Evolutionary conservation across 2,329 filamentous ascomycete species (phyloP), one percentile per base, ranked within the genome.

Genomic region (Rachicladosporium sp.): DNA sequence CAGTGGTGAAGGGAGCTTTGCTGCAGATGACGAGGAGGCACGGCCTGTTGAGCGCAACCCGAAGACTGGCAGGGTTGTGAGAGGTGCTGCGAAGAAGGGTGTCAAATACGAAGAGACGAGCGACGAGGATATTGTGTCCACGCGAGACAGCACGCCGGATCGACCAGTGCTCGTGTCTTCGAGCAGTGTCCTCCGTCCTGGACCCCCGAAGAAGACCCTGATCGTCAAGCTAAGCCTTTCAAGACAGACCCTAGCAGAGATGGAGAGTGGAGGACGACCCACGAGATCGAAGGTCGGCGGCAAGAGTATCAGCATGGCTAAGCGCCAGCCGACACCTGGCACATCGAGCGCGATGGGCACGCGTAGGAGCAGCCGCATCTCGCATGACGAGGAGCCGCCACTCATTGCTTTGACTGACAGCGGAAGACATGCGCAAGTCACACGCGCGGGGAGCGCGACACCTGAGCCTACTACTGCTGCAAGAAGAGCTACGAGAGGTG

Each of bases 391-490:
- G 3, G 67, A 71, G 19, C 68, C 71, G 29, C 67, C 72, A 29
- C 66, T 78, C 10, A 60, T 76, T 34, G 72, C 70, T 10, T 59
- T 79, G 33, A 72, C 74, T 3, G 70, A 73, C 46, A 77, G 74
- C 6, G 75, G 75, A 11, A 69, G 64, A 43, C 73, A 78, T 53
- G 65, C 68, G 42, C 58, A 72, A 39, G 63, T 73, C 4, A 61
- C 76, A 7, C 65, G 73, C 43, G 61, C 66, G 46, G 71, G 68
- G 19, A 75, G 73, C 2, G 62, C 60, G 31, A 76, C 73, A 4
- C 56, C 60, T 3, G 67, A 73, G 43, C 47, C 62, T 10, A 46
- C 38, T n/a, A 21, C 9, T 23, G 53, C 59, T n/a, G 59, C 55
- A 15, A 50, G 59, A 49, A 61, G 65, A 44, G 54, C 61, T 15